phyloP scores from a whole-genome alignment of 2,329 filamentous ascomycete genomes.

The Bipolaris victoriae region DNA sequence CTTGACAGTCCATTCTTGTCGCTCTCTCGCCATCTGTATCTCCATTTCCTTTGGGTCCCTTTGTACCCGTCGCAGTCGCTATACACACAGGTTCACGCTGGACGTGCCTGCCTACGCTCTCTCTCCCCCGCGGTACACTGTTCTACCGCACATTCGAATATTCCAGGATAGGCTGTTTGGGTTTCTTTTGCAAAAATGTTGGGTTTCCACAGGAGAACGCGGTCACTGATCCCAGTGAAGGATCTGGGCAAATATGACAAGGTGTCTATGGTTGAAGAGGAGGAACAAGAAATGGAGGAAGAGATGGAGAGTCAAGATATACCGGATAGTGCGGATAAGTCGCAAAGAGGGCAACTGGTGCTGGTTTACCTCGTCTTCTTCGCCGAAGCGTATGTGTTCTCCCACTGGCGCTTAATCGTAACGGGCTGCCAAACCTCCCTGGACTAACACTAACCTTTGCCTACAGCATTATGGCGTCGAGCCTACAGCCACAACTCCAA shows the following conservation, averaged over 20 bases:
- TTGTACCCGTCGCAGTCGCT: constrained; percentile 42
- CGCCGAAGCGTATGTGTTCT: constrained; percentile 52
- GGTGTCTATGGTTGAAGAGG: constrained; percentile 39
- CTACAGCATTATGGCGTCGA: constrained; percentile 55
- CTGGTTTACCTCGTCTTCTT: constrained; percentile 56
- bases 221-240: constrained; percentile 53
- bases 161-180: constrained; percentile 8
- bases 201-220: constrained; percentile 51
- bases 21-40: constrained; percentile 35
- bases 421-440: background rate
- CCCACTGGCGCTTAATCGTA: background rate
- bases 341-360: constrained; percentile 45
- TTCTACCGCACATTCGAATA: constrained; percentile 19
- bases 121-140: constrained; percentile 18
- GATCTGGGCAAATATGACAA: constrained; percentile 52
- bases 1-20: constrained; percentile 40
- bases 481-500: constrained; percentile 55
- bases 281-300: constrained; percentile 35
- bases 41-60: constrained; percentile 33
- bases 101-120: constrained; percentile 26
- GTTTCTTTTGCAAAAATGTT: constrained; percentile 46
- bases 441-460: constrained; percentile 13
- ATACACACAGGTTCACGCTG: constrained; percentile 32
- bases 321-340: constrained; percentile 27
- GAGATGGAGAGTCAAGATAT: constrained; percentile 34